Evolutionary conservation across 2,329 filamentous ascomycete genomes (phyloP).

Genomic region (Pseudopithomyces chartarum): DNA sequence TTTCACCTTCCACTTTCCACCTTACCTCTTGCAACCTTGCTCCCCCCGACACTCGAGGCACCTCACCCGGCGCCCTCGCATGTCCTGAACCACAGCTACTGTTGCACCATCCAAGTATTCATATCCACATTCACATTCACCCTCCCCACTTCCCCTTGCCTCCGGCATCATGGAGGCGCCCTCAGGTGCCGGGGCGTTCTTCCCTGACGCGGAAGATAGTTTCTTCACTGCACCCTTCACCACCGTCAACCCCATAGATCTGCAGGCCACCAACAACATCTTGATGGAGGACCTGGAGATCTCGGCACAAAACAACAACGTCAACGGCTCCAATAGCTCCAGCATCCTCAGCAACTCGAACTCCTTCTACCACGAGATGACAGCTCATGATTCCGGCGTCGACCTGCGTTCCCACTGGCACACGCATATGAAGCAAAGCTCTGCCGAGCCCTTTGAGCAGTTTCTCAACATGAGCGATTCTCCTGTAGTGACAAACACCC

Average conservation of each 20-base stretch:
- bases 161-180: not conserved
- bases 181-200: not conserved
- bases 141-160: not conserved
- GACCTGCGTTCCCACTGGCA: constrained; percentile 12
- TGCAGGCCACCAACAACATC: constrained; percentile 7
- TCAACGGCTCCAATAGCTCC: not conserved
- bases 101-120: not conserved
- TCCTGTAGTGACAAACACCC: constrained; percentile 33
- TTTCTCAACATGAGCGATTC: constrained; percentile 25
- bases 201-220: not conserved
- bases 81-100: not conserved
- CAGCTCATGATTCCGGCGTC: constrained; percentile 16
- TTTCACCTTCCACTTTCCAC: not conserved
- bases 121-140: not conserved
- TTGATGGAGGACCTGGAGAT: constrained; percentile 10
- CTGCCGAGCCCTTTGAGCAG: constrained; percentile 10
- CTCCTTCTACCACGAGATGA: constrained; percentile 5
- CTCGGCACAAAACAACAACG: not conserved
- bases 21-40: not conserved
- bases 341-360: not conserved
- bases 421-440: constrained; percentile 10
- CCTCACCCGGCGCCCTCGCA: not conserved
- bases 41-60: not conserved
- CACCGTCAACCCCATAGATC: constrained; percentile 17
- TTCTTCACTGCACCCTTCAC: not conserved